Base-by-base conservation (phyloP, 768 basidiomycete genomes). In the Pisolithus tinctorius region DNA sequence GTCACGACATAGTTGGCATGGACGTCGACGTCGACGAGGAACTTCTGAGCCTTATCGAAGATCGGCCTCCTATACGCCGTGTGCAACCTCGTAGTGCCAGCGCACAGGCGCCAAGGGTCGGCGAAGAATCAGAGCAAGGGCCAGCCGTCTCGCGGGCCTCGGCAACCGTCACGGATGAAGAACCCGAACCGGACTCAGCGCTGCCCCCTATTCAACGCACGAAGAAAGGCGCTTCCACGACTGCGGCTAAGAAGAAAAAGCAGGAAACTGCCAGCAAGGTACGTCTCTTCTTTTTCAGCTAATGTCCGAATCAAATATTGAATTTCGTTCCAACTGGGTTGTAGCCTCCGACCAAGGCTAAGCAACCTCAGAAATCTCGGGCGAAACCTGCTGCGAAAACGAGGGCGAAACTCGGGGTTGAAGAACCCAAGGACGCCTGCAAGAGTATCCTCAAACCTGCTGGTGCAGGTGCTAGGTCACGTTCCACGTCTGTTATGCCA, bases 401-500 rank as follows among this genome's bases (percentile, higher is more conserved):
- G 25, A 36, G 45, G 34, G 45, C 61, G 0, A 72, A 72, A 56
- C 36, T 65, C 0, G 71, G 69, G 50, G 29, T 34, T 34, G 34
- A 34, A 34, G 34, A 34, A 13, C 53, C 27, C 25, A 57, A 30
- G 45, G 50, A 57, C 23, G 36, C 29, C 26, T 46, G 44, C 43
- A 69, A 65, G 49, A 42, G 36, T 34, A 48, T 20, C 11, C 44
- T 52, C 27, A 48, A 56, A 30, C 51, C 63, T 16, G 57, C 66
- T 8, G 67, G 69, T 20, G 58, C 67, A 0, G 62, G 66, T 26
- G 63, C 71, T 0, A 77, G 86, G 27, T 90, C 87, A 30, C 76
- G 86, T 11, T 89, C 87, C 10, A 74, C 83, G 9, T 88, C 86
- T 25, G 79, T 75, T 45, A 80, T 87, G 71, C 86, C 86, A 31